Evolutionary conservation across 805 yeast genomes (phyloP), one percentile per base, ranked within the genome.

Genomic region (Candida insectorum): DNA sequence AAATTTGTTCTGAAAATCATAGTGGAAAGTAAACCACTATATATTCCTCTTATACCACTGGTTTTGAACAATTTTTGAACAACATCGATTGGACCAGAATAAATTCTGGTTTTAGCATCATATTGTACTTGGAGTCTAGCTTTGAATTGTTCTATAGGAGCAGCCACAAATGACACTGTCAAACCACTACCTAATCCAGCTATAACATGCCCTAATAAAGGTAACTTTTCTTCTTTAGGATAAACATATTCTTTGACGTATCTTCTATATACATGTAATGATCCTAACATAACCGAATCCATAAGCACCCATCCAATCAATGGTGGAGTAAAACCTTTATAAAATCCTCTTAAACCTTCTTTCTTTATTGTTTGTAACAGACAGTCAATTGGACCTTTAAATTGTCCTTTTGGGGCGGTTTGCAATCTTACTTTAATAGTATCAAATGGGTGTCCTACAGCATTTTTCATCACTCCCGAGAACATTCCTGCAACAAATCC

Each of bases 131-230:
- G 96, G 31, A 88, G 67, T 41, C 94, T 71, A 3, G 95, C 95
- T 60, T 88, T 88, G 45, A 88, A 78, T 47, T 83, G 82, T 56
- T 88, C 97, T 6, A 88, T 82, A 2, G 96, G 96, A 0, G 96
- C 95, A 4, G 97, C 97, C n/a, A 88, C 89, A 62, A 88, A 83
- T 29, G 91, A 80, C 10, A 88, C 96, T 0, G 96, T 88, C 81
- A 82, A 77, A 2, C 97, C 96, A 6, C 93, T 79, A n/a, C 95
- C 94, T 19, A 76, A 53, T 0, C 80, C 81, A 1, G 95, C 91
- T 15, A 81, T 56, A 19, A 83, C 68, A 50, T 83, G 87, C 1
- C 95, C 96, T 11, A 71, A 40, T 11, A 87, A 55, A 1, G 95
- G 95, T 40, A 88, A 61, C 49, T 75, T 77, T 16, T 69, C 60